Conservation (phyloP, 495 filamentous ascomycete species). For the Penicillium maclennaniae region DNA sequence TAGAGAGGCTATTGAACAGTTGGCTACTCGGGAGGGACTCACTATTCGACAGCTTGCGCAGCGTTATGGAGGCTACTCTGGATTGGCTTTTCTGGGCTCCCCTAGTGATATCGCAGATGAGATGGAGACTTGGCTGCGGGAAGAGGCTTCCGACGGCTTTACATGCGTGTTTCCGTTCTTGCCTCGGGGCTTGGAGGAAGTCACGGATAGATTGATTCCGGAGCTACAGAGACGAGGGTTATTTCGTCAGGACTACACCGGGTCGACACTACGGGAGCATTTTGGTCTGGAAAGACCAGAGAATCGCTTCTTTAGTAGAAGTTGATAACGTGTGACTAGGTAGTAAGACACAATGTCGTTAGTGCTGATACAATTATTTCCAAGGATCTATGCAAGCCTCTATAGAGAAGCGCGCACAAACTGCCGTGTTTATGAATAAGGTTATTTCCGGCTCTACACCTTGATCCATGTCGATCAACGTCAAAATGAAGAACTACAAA, state of each 20-base stretch:
- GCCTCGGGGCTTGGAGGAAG: slow-evolving; percentile 51
- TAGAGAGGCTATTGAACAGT: slow-evolving; percentile 38
- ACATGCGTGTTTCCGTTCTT: slow-evolving; percentile 48
- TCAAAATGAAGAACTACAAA: too few relatives aligned
- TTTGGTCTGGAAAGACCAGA: slow-evolving; percentile 46
- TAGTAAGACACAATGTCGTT: too few relatives aligned
- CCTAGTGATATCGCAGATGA: slow-evolving; percentile 47
- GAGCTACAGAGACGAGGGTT: slow-evolving; percentile 49
- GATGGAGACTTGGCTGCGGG: slow-evolving; percentile 44
- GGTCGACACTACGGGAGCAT: slow-evolving; percentile 45
- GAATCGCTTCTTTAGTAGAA: slow-evolving; percentile 45
- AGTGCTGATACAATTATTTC: background rate
- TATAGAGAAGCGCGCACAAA: too few relatives aligned
- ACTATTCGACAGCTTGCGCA: slow-evolving; percentile 50
- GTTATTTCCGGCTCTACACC: too few relatives aligned
- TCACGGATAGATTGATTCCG: slow-evolving; percentile 44
- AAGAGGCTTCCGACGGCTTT: slow-evolving; percentile 47
- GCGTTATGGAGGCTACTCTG: slow-evolving; percentile 47
- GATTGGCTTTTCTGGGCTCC: slow-evolving; percentile 51
- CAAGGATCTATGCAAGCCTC: background rate
- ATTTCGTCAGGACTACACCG: slow-evolving; percentile 45
- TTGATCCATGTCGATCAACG: too few relatives aligned
- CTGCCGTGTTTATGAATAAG: too few relatives aligned
- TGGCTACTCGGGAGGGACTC: slow-evolving; percentile 42
- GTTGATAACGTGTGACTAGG: too few relatives aligned